Percentiles rank a stretch among this genome's conserved stretches.
phyloP scores from a whole-genome alignment of 108 stramenopile species.

The Pseudonitzschia pungens region DNA sequence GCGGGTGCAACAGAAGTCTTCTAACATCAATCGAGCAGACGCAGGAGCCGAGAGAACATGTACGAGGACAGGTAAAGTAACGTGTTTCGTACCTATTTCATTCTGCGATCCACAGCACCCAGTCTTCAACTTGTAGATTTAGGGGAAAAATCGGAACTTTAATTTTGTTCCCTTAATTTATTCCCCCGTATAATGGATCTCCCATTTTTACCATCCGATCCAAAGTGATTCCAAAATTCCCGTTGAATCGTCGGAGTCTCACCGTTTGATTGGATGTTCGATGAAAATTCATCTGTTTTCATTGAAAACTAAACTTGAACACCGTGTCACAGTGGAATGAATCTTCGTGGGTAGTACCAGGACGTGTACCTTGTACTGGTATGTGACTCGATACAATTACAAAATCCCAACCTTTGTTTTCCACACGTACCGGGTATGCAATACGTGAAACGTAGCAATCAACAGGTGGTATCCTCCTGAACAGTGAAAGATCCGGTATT shows the following conservation, averaged over 20 bases:
- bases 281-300: neutral
- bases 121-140: constrained; percentile 7
- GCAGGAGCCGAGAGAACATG: neutral
- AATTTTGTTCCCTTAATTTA: neutral
- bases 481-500: constrained; percentile 3
- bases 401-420: neutral
- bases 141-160: neutral
- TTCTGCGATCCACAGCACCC: constrained; percentile 11
- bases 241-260: neutral
- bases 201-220: neutral
- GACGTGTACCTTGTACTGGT: no score
- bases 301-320: neutral
- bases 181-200: neutral
- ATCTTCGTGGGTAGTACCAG: neutral
- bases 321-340: neutral
- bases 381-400: neutral
- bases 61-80: neutral
- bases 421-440: no score
- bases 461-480: neutral
- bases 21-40: neutral
- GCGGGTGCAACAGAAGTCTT: neutral
- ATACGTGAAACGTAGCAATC: neutral
- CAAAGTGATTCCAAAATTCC: neutral
- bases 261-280: neutral
- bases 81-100: neutral